Base-by-base conservation (phyloP, 805 yeast genomes). In the Wickerhamiella sorbophila region DNA sequence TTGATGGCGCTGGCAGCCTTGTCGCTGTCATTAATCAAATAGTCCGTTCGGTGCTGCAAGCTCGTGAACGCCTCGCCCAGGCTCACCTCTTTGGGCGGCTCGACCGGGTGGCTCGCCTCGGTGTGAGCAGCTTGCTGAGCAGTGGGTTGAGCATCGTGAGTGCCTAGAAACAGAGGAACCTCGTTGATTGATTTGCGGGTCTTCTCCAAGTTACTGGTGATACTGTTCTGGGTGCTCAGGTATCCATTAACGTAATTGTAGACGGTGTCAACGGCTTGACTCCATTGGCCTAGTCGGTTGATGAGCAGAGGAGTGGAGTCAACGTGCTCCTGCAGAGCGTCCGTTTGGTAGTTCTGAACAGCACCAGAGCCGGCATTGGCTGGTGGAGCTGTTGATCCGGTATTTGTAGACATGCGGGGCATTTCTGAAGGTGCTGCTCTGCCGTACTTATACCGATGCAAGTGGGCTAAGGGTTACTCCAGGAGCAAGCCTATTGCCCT, bases 211-310 rank as follows among this genome's bases (percentile, higher is more conserved):
- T 56, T 53, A 27, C 47, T 40, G 14, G 60, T 44, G 44, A 49
- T 46, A 38, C 47, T 39, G 38, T 53, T 52, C 50, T 62, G 64
- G 33, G 52, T 45, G 12, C 49, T 39, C 24, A 48, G 37, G 40
- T 55, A 58, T 34, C 56, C 51, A 21, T 57, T 57, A 19, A 52
- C 42, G 43, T 59, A 63, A 41, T 53, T 56, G 43, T 52, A 50
- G 16, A 62, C 50, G 26, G 54, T 38, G 12, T 44, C 45, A 26
- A 61, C 53, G 16, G 55, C 59, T 31, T 53, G 58, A 31, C 49
- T 52, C 70, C 70, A 65, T 43, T 60, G 57, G 38, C 64, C 67
- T 33, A 65, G 52, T 10, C 70, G 58, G 14, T 47, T 44, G 15
- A 60, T 43, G 18, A 64, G 55, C 20, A 60, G 44, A 22, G 54